A percentile compares a stretch with the other conserved stretches of the same genome.
Conservation (phyloP, 768 basidiomycete genomes). For the Pisolithus marmoratus region DNA sequence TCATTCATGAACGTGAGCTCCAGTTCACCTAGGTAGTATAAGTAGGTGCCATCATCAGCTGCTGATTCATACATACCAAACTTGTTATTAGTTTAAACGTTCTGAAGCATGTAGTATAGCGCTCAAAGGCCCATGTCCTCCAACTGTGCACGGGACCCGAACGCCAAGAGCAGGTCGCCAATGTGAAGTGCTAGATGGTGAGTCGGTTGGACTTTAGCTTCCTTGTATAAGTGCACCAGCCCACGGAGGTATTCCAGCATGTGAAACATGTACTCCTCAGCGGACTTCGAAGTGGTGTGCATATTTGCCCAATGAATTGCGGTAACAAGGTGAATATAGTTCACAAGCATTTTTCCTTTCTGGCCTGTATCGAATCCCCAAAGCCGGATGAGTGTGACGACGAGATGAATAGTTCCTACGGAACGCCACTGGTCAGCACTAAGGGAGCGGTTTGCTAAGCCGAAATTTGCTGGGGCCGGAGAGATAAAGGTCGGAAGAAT, state of each 20-base stretch:
- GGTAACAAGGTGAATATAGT: neutral
- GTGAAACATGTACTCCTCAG: neutral
- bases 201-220: constrained; percentile 19
- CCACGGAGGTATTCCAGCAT: constrained; percentile 23
- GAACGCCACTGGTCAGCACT: neutral
- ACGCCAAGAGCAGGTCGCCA: constrained; percentile 20
- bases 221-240: constrained; percentile 26
- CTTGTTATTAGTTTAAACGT: neutral
- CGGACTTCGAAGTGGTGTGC: neutral
- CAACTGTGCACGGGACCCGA: constrained; percentile 35
- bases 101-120: constrained; percentile 26
- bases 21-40: no score
- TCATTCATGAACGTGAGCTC: no score
- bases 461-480: no score
- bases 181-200: constrained; percentile 41
- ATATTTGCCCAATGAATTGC: neutral
- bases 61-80: neutral
- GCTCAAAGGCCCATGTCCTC: constrained; percentile 32
- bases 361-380: neutral
- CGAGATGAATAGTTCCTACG: neutral
- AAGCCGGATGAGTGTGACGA: neutral
- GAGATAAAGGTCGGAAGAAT: no score
- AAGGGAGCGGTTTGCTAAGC: neutral
- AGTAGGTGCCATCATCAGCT: no score
- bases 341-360: no score